Evolutionary conservation across 2,329 filamentous ascomycete species (phyloP).

Genomic region (Xylaria sp.): DNA sequence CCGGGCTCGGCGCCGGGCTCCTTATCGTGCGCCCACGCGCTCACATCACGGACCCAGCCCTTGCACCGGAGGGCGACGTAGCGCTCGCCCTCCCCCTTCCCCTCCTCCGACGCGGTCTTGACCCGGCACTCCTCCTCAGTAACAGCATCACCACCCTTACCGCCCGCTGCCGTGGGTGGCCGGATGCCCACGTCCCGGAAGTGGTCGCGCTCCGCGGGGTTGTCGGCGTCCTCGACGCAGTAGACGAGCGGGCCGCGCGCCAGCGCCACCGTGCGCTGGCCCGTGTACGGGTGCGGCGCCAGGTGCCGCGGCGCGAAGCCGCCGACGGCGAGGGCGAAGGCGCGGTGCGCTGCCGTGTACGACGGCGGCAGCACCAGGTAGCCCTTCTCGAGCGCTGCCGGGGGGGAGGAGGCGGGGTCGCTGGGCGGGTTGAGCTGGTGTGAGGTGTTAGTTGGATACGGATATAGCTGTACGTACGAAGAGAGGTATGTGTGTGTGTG

Average conservation of each 20-base stretch:
- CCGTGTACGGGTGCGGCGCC: slow-evolving; percentile 58
- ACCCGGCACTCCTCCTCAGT: too few relatives aligned
- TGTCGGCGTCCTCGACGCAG: slow-evolving; percentile 62
- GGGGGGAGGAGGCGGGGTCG: too few relatives aligned
- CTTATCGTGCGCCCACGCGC: slow-evolving; percentile 20
- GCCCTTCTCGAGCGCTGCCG: slow-evolving; percentile 46
- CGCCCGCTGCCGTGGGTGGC: too few relatives aligned
- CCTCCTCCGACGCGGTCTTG: slow-evolving; percentile 8
- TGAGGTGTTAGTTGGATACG: slow-evolving; percentile 37
- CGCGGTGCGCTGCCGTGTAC: slow-evolving; percentile 43
- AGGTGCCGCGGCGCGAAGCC: slow-evolving; percentile 53
- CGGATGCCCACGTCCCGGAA: slow-evolving; percentile 49
- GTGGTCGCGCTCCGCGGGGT: slow-evolving; percentile 57
- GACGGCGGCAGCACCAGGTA: slow-evolving; percentile 50
- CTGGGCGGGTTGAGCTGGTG: slow-evolving; percentile 38
- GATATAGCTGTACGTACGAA: too few relatives aligned
- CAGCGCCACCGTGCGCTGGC: slow-evolving; percentile 56
- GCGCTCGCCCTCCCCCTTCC: slow-evolving; percentile 29
- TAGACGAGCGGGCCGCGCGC: slow-evolving; percentile 62
- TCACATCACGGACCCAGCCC: slow-evolving; percentile 32
- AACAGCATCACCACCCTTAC: too few relatives aligned
- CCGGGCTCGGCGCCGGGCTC: slow-evolving; percentile 28
- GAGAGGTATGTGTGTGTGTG: too few relatives aligned
- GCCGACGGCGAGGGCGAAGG: slow-evolving; percentile 48
- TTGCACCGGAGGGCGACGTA: slow-evolving; percentile 34